phyloP scores from a whole-genome alignment of 345 rosid genomes.

The Eucalyptus sp. region DNA sequence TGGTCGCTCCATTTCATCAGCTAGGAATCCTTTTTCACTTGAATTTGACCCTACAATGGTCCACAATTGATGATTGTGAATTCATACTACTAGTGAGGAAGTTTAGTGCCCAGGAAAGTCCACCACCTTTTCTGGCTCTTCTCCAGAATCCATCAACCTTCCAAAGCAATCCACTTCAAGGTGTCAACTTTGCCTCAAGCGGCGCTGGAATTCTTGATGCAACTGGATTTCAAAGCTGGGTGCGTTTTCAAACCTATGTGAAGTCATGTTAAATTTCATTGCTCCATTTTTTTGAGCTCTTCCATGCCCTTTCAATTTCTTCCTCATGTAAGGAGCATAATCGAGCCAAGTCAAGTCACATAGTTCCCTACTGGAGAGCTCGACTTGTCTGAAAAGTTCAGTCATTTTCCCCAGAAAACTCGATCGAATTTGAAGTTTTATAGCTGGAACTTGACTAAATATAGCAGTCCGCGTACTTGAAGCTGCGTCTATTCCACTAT shows the following conservation, averaged over 20 bases:
- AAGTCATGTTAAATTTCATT: neutral
- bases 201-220: neutral
- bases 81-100: neutral
- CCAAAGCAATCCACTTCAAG: neutral
- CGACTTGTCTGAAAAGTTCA: neutral
- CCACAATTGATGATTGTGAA: neutral
- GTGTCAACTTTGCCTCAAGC: conserved; percentile 3
- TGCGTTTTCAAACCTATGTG: neutral
- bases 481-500: fast-evolving
- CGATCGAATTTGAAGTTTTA: neutral
- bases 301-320: neutral
- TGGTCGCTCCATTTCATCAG: neutral
- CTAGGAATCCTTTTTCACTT: neutral
- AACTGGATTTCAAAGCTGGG: neutral
- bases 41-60: neutral
- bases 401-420: neutral
- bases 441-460: neutral
- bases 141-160: neutral
- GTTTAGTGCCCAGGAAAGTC: neutral
- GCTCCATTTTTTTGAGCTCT: neutral
- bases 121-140: neutral
- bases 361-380: neutral
- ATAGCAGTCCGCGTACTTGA: neutral
- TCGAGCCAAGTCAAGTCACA: neutral
- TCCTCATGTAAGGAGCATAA: neutral